These are phyloP conservation scores for Mucor velutinosus DNA, from an alignment of 371 early-diverging fungal genomes.

Conservation along the genomic window DNA sequence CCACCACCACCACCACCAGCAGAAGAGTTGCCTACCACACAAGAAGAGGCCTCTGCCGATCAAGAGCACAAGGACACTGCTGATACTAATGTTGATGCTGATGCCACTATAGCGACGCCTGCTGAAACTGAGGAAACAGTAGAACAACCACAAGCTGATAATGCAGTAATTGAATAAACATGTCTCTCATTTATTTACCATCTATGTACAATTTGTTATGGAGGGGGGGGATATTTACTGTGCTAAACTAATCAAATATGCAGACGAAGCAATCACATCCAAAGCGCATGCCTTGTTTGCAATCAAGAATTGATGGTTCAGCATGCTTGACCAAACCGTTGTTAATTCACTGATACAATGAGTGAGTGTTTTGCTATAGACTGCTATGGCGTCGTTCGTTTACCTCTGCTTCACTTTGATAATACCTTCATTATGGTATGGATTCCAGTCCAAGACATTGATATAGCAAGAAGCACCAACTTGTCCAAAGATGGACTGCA, in stretches of 20 bases:
- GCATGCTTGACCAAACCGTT: constrained; percentile 45
- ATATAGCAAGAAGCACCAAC: constrained; percentile 37
- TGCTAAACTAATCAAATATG: constrained; percentile 41
- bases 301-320: constrained; percentile 34
- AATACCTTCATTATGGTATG: constrained; percentile 31
- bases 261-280: constrained; percentile 40
- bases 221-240: neutral
- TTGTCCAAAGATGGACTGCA: constrained; percentile 41
- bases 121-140: neutral
- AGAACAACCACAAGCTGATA: neutral
- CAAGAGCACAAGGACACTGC: neutral
- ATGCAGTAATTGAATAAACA: constrained; percentile 9
- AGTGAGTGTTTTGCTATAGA: neutral
- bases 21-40: no score
- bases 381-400: neutral
- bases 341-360: constrained; percentile 33
- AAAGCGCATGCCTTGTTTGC: constrained; percentile 33
- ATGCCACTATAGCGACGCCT: neutral
- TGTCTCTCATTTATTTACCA: neutral
- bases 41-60: no score
- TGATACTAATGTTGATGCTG: neutral
- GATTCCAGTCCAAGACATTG: constrained; percentile 50
- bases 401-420: constrained; percentile 48
- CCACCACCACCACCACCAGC: no score
- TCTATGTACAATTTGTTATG: neutral